Evolutionary conservation across 164 flowering plant genomes (phyloP).

Genomic region (Magnolia kwangsiensis): DNA sequence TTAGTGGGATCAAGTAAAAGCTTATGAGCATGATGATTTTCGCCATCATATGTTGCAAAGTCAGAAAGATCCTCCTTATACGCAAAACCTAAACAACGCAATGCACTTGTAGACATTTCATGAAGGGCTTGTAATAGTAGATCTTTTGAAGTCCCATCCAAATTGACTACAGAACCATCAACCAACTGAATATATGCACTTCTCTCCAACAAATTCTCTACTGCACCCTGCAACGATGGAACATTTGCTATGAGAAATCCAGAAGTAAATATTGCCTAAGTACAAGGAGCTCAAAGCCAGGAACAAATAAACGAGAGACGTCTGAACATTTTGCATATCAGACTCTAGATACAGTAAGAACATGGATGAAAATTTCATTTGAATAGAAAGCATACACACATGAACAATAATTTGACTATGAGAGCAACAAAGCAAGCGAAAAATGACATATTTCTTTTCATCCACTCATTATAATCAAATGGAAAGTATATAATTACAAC

Average conservation of each 20-base stretch:
- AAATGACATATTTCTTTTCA: too few relatives aligned
- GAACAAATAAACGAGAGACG: too few relatives aligned
- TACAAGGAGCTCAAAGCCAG: too few relatives aligned
- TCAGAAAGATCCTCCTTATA: conserved; percentile 80
- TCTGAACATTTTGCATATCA: not conserved
- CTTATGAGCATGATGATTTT: conserved; percentile 88
- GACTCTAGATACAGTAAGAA: too few relatives aligned
- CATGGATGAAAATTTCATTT: too few relatives aligned
- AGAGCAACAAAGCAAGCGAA: too few relatives aligned
- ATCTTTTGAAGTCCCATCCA: conserved; percentile 46
- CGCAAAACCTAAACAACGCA: conserved; percentile 94
- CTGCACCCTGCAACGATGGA: conserved; percentile 78
- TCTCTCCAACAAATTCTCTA: conserved; percentile 87
- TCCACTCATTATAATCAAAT: too few relatives aligned
- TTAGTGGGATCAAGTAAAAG: conserved; percentile 72
- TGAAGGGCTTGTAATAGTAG: conserved; percentile 44
- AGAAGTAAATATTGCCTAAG: not conserved
- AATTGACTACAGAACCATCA: conserved; percentile 70
- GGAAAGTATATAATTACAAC: too few relatives aligned
- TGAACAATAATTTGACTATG: too few relatives aligned
- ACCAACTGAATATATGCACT: conserved; percentile 67
- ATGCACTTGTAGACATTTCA: conserved; percentile 67
- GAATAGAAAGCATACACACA: too few relatives aligned
- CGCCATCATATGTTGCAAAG: conserved; percentile 76
- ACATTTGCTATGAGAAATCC: not conserved